phyloP scores from a whole-genome alignment of 2,329 filamentous ascomycete genomes.

The Tothia fuscella region DNA sequence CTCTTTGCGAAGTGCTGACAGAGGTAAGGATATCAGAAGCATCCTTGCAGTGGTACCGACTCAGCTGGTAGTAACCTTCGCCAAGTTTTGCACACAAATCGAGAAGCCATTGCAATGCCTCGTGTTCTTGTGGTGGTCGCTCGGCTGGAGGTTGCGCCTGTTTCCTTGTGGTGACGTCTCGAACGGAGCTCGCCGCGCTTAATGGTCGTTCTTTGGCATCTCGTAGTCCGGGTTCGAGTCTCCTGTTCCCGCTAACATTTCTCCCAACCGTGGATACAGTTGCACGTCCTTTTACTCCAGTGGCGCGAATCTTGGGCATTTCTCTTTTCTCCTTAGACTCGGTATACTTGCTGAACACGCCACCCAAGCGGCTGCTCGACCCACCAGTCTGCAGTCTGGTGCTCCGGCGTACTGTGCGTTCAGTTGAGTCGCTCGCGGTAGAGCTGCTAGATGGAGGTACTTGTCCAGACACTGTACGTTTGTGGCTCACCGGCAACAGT shows the following conservation, averaged over 20 bases:
- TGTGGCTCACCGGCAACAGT: constrained; percentile 27
- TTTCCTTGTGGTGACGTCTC: constrained; percentile 1
- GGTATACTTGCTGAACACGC: constrained; percentile 5
- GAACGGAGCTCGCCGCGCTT: constrained; percentile 19
- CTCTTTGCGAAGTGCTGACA: constrained; percentile 62
- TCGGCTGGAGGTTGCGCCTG: neutral
- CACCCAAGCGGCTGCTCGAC: constrained; percentile 3
- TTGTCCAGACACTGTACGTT: constrained; percentile 87
- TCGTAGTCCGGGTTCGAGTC: constrained; percentile 57
- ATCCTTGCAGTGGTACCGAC: constrained; percentile 66
- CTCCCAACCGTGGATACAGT: constrained; percentile 61
- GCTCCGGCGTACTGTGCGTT: constrained; percentile 54
- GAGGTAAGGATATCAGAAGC: constrained; percentile 62
- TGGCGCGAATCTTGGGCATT: constrained; percentile 72
- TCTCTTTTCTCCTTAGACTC: constrained; percentile 51
- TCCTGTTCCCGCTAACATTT: constrained; percentile 83
- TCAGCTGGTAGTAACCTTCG: constrained; percentile 64
- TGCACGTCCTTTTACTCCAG: constrained; percentile 69
- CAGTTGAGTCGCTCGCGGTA: constrained; percentile 7
- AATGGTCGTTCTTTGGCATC: constrained; percentile 50
- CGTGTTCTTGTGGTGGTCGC: constrained; percentile 39
- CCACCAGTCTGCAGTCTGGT: too few species aligned
- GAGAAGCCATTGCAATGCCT: constrained; percentile 64
- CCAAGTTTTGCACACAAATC: constrained; percentile 75
- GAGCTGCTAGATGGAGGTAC: constrained; percentile 26